These are phyloP conservation scores for Myriosclerotinia duriaeana DNA, from an alignment of 2,329 filamentous ascomycete genomes.

Conservation along the genomic window DNA sequence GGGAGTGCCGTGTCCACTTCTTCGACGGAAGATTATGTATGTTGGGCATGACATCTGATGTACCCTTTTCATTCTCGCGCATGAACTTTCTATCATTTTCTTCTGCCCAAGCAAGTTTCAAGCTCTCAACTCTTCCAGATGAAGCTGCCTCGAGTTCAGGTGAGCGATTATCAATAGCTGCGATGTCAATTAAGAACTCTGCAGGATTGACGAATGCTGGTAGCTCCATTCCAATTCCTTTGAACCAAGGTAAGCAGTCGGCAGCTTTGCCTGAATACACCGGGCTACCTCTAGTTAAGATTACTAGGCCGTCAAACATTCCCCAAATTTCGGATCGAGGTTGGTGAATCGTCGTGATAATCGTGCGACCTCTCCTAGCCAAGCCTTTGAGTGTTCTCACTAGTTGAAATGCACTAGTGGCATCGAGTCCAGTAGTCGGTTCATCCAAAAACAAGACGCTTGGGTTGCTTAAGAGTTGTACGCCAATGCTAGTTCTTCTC, in stretches of 20 bases:
- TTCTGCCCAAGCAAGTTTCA: slow-evolving; percentile 61
- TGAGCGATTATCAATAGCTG: slow-evolving; percentile 70
- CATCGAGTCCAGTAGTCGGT: slow-evolving; percentile 75
- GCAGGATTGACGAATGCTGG: slow-evolving; percentile 76
- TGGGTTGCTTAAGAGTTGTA: slow-evolving; percentile 76
- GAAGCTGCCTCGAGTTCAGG: slow-evolving; percentile 63
- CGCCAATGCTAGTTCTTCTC: slow-evolving; percentile 71
- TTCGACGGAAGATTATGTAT: slow-evolving; percentile 6
- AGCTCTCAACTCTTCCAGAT: slow-evolving; percentile 56
- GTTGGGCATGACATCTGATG: background rate
- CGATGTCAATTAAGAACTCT: slow-evolving; percentile 72
- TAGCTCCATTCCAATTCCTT: slow-evolving; percentile 56
- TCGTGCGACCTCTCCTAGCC: slow-evolving; percentile 65
- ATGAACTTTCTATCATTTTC: slow-evolving; percentile 34
- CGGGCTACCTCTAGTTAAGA: slow-evolving; percentile 65
- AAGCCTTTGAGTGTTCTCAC: slow-evolving; percentile 68
- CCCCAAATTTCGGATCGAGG: slow-evolving; percentile 78
- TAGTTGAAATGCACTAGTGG: slow-evolving; percentile 73
- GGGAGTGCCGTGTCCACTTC: slow-evolving; percentile 47
- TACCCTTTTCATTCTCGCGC: slow-evolving; percentile 27
- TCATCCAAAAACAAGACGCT: slow-evolving; percentile 77
- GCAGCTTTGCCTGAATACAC: slow-evolving; percentile 64
- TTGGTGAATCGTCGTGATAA: slow-evolving; percentile 75
- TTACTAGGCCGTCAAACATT: slow-evolving; percentile 69
- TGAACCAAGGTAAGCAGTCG: slow-evolving; percentile 64